A percentile compares a stretch with the other conserved stretches of the same genome.
Conservation (phyloP, 164 flowering plant species). For the Chimonanthus salicifolius region DNA sequence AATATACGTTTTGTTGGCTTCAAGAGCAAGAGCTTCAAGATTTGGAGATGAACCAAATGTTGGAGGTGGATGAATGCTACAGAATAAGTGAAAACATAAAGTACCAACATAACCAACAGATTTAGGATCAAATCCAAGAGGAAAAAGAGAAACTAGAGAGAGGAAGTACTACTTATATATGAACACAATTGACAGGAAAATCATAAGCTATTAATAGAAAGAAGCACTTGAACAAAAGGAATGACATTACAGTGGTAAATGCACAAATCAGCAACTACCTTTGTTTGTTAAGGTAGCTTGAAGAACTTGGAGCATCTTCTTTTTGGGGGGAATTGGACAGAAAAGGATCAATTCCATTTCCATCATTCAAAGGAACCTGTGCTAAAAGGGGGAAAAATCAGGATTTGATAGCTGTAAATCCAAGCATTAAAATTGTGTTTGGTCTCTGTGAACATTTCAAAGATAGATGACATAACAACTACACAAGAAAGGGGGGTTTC, state of each 20-base stretch:
- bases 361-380: conserved; percentile 50
- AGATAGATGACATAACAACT: not conserved
- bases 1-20: conserved; percentile 28
- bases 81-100: conserved; percentile 9
- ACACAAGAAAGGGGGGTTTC: too few species aligned
- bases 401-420: not conserved
- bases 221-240: not conserved
- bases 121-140: not conserved
- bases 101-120: not conserved
- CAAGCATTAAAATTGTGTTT: not conserved
- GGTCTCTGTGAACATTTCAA: not conserved
- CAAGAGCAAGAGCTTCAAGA: conserved; percentile 64
- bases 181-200: not conserved
- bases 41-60: conserved; percentile 78
- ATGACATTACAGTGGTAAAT: not conserved
- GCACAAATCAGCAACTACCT: conserved; percentile 29
- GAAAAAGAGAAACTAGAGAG: not conserved
- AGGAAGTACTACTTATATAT: not conserved
- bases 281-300: conserved; percentile 18
- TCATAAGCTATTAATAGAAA: not conserved
- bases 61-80: conserved; percentile 75
- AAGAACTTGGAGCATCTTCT: conserved; percentile 29
- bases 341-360: conserved; percentile 25
- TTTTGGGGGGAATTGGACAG: conserved; percentile 26
- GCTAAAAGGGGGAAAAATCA: conserved; percentile 5